Evolutionary conservation across 768 basidiomycete species (phyloP), one percentile per base, ranked within the genome.

Genomic region (Tylopilus plumbeoviolaceoides): DNA sequence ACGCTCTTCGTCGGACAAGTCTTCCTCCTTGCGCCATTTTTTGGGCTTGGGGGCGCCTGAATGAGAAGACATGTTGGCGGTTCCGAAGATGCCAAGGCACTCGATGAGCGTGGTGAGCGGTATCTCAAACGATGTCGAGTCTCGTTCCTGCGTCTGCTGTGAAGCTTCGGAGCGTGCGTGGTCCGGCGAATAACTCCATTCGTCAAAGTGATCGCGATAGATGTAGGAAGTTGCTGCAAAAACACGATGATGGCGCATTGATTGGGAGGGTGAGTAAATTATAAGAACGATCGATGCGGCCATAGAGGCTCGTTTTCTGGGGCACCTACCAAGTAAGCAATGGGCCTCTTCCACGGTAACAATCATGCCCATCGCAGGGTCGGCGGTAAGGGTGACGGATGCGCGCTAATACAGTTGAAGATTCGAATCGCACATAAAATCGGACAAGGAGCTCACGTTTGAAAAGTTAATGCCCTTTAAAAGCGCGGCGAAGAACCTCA

Each of bases 71-170:
- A 72, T 62, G 33, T 66, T 63, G 30, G 88, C 90, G 11, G 92
- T 89, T 27, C 95, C 95, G 62, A 95, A 98, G 50, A 98, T 86
- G 62, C 95, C 95, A 30, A 99, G 75, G 62, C 91, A 94, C 58
- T 97, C 93, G 55, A 97, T 80, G 47, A 98, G 72, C 4, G 85
- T 86, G 65, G 83, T 80, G 36, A 99, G 80, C 3, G 88, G 87
- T 51, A 99, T 79, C 67, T 95, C 91, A 62, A 98, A 89, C 0
- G 82, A 77, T 3, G 72, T 72, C 30, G 66, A 58, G 21, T 52
- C 57, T 55, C 38, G 48, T 17, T 44, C 63, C 42, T 52, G 45
- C 14, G 55, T 60, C 27, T 42, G 35, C 41, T 63, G 67, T 27
- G 68, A 70, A 12, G 53, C 44, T 46, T 48, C 66, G 46, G 59